phyloP scores from a whole-genome alignment of 192 early-diverging fungal species.

The Linnemannia schmuckeri region DNA sequence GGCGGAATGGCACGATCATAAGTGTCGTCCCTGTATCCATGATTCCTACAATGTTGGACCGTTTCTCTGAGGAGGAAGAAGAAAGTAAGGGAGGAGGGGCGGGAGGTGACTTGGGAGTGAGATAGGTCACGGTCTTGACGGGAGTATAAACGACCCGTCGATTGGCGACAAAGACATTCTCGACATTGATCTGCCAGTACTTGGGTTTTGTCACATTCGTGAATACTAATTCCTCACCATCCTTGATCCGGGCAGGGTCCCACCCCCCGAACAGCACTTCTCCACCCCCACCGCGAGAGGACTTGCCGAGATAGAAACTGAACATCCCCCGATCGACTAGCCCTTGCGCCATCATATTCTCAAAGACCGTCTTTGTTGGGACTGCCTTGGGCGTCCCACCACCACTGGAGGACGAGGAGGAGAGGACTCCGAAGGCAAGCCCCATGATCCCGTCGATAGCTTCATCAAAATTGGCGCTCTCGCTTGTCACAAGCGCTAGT shows the following conservation, averaged over 20 bases:
- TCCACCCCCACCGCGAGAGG: conserved; percentile 8
- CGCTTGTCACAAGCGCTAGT: conserved; percentile 6
- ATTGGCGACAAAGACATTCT: conserved; percentile 14
- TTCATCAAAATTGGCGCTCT: conserved; percentile 60
- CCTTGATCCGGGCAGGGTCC: neutral
- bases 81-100: neutral
- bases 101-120: neutral
- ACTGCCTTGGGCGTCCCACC: too few relatives aligned
- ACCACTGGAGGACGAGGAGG: conserved; percentile 4
- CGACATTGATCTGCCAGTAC: conserved; percentile 67
- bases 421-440: conserved; percentile 65
- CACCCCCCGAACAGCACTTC: conserved; percentile 26
- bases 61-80: neutral
- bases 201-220: conserved; percentile 58
- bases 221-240: conserved; percentile 2
- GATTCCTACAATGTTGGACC: conserved; percentile 46
- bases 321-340: conserved; percentile 67
- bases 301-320: conserved; percentile 68
- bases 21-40: conserved; percentile 75
- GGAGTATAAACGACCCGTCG: neutral
- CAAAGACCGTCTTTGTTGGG: conserved; percentile 53
- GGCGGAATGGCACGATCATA: conserved; percentile 61
- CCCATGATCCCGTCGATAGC: conserved; percentile 73
- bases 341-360: conserved; percentile 67
- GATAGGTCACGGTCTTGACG: neutral